These are phyloP conservation scores for Phymatotrichopsis omnivora DNA, from an alignment of 2,329 filamentous ascomycete genomes.

Conservation along the genomic window DNA sequence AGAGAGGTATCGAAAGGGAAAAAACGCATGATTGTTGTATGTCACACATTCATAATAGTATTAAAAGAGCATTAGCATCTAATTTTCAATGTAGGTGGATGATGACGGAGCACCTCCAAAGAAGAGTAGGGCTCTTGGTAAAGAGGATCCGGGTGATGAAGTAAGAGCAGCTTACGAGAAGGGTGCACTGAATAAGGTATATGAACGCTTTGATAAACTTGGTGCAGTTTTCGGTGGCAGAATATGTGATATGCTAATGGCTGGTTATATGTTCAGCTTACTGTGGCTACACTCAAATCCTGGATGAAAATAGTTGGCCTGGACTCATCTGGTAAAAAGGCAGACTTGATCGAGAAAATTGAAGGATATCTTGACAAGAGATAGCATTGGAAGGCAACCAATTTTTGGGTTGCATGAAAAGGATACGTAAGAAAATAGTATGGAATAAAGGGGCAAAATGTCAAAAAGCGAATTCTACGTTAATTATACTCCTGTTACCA, in stretches of 20 bases:
- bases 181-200: slow-evolving; percentile 38
- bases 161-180: slow-evolving; percentile 38
- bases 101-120: slow-evolving; percentile 18
- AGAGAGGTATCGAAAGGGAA: slow-evolving; percentile 6
- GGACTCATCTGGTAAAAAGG: slow-evolving; percentile 40
- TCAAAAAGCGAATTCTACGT: too few relatives aligned
- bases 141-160: slow-evolving; percentile 33
- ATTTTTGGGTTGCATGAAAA: not conserved
- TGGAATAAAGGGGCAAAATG: too few relatives aligned
- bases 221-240: too few relatives aligned
- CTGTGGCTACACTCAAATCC: slow-evolving; percentile 40
- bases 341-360: slow-evolving; percentile 42
- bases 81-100: not conserved
- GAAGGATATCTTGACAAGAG: slow-evolving; percentile 42
- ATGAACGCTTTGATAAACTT: not conserved
- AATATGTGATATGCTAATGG: slow-evolving; percentile 9
- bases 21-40: too few relatives aligned
- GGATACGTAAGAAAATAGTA: too few relatives aligned
- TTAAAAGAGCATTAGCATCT: too few relatives aligned
- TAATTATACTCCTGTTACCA: too few relatives aligned
- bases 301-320: slow-evolving; percentile 40
- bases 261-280: slow-evolving; percentile 35
- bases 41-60: too few relatives aligned
- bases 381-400: slow-evolving; percentile 20
- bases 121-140: slow-evolving; percentile 22